These are phyloP conservation scores for Massospora cicadina DNA, from an alignment of 371 early-diverging fungal species.

Conservation along the genomic window DNA sequence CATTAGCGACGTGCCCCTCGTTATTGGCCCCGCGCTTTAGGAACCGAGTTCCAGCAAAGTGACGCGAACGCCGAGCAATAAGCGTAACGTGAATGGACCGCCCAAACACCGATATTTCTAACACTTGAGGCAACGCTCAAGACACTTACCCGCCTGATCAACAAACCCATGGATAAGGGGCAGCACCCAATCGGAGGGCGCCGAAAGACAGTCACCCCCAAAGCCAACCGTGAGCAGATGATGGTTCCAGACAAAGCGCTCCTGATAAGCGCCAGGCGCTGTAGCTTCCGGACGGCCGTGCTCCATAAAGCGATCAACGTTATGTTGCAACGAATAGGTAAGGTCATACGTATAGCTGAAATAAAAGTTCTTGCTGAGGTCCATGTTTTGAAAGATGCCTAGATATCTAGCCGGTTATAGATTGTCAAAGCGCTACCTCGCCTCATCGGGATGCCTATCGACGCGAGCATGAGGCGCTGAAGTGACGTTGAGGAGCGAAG, in stretches of 20 bases:
- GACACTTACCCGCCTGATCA: slow-evolving; percentile 71
- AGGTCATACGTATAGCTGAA: slow-evolving; percentile 89
- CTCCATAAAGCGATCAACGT: slow-evolving; percentile 32
- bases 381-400: slow-evolving; percentile 62
- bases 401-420: slow-evolving; percentile 30
- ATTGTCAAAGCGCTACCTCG: slow-evolving; percentile 21
- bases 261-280: slow-evolving; percentile 25
- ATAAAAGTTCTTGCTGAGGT: slow-evolving; percentile 73
- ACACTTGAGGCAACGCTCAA: too few species aligned
- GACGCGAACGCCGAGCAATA: slow-evolving; percentile 84
- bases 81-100: slow-evolving; percentile 74
- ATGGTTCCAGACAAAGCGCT: slow-evolving; percentile 94
- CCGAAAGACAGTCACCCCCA: slow-evolving; percentile 24
- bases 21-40: slow-evolving; percentile 91
- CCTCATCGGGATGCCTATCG: slow-evolving; percentile 65
- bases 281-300: slow-evolving; percentile 6
- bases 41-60: slow-evolving; percentile 94
- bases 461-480: slow-evolving; percentile 24
- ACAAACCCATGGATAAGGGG: slow-evolving; percentile 92
- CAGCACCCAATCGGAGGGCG: slow-evolving; percentile 65
- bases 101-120: slow-evolving; percentile 33
- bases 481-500: slow-evolving; percentile 51
- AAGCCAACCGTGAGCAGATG: slow-evolving; percentile 58
- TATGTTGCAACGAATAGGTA: slow-evolving; percentile 75
- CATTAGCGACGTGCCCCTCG: slow-evolving; percentile 89